Base-by-base conservation (phyloP, 139 green algal species). In the Chlorella vulgaris region DNA sequence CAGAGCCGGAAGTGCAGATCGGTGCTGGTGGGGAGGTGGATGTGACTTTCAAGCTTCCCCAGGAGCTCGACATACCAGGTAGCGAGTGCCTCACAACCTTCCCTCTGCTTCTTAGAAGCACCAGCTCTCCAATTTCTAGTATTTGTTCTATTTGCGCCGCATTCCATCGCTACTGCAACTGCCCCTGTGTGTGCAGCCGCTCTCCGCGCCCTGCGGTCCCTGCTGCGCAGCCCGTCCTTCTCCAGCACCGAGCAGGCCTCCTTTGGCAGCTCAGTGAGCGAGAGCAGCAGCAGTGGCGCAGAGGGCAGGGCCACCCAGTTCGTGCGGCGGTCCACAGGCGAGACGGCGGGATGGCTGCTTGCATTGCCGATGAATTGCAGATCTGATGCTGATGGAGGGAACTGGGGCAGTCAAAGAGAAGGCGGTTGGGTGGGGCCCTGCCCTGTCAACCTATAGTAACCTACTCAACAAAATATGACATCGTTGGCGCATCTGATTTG, bases 31-130 rank as follows among this genome's bases (percentile, higher is more conserved):
- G n/a, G 3, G 43, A 74, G 36, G 71, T 84, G 36, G 61, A 55
- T 31, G 55, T 84, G 50, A 50, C 58, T 0, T 76, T 73, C 35
- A 36, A 74, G 28, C 38, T 85, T 19, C 73, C 81, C 26, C 84
- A 88, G 75, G 35, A 79, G 43, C 67, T 84, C 33, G 69, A 84
- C 62, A 77, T 84, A 35, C 69, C 35, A 63, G 68, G 50, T 40
- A 28, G 63, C 8, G 22, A n/a, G 22, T 65, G 22, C 5, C 55
- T 65, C 55, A 28, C 18, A 65, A 28, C 55, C 55, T 65, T 65
- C 5, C 18, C 21, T 65, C 55, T n/a, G 5, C 55, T n/a, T 8
- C 47, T 55, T 55, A 15, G 13, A 10, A 55, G 15, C 47, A 55
- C 47, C 47, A 55, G 47, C 47, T 55, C 47, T 55, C 10, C 47